Base-by-base conservation (phyloP, 1,284 basidiomycete species). In the Tranzscheliella williamsii region DNA sequence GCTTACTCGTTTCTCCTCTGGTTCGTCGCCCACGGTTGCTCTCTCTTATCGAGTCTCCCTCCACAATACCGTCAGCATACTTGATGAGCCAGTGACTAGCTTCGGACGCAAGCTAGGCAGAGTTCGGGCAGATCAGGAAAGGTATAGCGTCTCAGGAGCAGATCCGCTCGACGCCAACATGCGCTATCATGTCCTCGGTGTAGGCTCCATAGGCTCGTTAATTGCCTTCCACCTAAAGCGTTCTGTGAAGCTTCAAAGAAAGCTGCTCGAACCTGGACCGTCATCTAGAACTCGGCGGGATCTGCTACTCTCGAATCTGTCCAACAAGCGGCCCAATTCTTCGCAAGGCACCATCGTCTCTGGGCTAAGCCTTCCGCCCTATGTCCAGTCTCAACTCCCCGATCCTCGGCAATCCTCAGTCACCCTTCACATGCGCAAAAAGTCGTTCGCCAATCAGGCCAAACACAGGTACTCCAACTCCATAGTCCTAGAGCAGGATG, bases 171-270 rank as follows among this genome's bases (percentile, higher is more conserved):
- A n/a, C 8, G 32, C 9, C 32, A 17, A 9, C 35, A 76, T 76
- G 75, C 63, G 71, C 11, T 72, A 73, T 42, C 75, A 77, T 46
- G 61, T 77, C 38, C 48, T 75, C 4, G 75, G 75, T 35, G 68
- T 75, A 7, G 75, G 75, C 27, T 62, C 70, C 24, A 66, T 75
- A 26, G 75, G 75, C 39, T 62, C 72, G 15, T 60, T 77, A 18
- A 49, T 77, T 21, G 72, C 72, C 16, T 67, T 71, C 38, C 75
- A 77, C 35, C 45, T 75, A 38, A 64, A 58, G 45, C 56, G 68
- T 12, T 50, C 67, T 8, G 31, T 64, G 31, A 52, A 61, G 29
- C 48, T 58, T 9, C 61, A 60, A 24, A 60, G 61, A 5, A 37
- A 51, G 29, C 54, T 51, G n/a, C 38, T 57, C 4, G 32, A 50